These are phyloP conservation scores for Rhodotorula glutinis DNA, from an alignment of 1,284 basidiomycete species.

Conservation along the genomic window DNA sequence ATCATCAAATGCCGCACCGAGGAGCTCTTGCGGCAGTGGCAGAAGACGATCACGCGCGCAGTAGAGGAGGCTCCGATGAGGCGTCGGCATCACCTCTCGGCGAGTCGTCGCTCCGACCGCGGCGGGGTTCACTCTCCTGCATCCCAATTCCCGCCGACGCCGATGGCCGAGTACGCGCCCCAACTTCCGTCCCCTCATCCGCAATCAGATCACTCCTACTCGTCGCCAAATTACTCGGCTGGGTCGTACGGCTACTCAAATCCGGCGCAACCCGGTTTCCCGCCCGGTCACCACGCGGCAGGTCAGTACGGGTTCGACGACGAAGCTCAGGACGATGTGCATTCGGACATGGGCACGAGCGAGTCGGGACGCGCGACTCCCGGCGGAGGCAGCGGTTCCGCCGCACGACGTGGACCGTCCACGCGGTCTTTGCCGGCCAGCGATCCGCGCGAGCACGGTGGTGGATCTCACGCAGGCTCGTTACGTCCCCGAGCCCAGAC, in stretches of 20 bases:
- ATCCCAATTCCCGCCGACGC: slow-evolving; percentile 43
- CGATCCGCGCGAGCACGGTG: slow-evolving; percentile 46
- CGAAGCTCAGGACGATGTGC: slow-evolving; percentile 28
- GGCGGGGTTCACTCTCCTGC: slow-evolving; percentile 32
- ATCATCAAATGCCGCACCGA: slow-evolving; percentile 88
- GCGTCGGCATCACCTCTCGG: slow-evolving; percentile 46
- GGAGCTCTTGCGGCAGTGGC: slow-evolving; percentile 91
- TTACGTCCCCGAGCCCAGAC: slow-evolving; percentile 65
- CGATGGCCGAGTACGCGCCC: slow-evolving; percentile 40
- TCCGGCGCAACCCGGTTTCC: slow-evolving; percentile 23
- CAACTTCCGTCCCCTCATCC: background rate
- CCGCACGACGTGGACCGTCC: slow-evolving; percentile 13
- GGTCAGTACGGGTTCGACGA: slow-evolving; percentile 38
- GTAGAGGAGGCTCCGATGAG: slow-evolving; percentile 67
- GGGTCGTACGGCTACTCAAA: slow-evolving; percentile 7
- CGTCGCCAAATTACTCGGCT: background rate
- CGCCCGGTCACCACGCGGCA: slow-evolving; percentile 10
- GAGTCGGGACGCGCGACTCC: slow-evolving; percentile 37
- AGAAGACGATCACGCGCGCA: slow-evolving; percentile 78
- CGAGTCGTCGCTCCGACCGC: slow-evolving; percentile 35
- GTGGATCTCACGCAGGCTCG: slow-evolving; percentile 47
- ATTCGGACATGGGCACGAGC: background rate
- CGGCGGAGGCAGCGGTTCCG: background rate
- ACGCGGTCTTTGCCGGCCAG: slow-evolving; percentile 32
- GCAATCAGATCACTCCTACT: background rate